A percentile compares a stretch with the other conserved stretches of the same genome.
Conservation (phyloP, 352 stramenopile species). For the Phytophthora pinifolia region DNA sequence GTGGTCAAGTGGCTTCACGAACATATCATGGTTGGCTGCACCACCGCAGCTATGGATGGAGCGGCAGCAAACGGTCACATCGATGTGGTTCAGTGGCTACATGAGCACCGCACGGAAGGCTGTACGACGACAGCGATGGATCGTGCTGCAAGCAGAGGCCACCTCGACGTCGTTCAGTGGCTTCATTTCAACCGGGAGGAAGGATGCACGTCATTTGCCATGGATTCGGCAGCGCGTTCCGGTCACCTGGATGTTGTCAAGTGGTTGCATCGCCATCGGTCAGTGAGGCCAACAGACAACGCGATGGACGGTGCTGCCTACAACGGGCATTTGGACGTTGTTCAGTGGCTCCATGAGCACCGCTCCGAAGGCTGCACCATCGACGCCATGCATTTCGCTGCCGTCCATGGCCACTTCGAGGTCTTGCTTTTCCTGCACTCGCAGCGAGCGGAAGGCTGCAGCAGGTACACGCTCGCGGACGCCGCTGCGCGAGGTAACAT, state of each 20-base stretch:
- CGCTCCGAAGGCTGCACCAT: constrained; percentile 27
- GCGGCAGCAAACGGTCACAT: constrained; percentile 26
- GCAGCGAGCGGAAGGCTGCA: constrained; percentile 32
- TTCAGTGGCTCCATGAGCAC: constrained; percentile 25
- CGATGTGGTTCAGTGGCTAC: constrained; percentile 26
- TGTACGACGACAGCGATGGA: constrained; percentile 36
- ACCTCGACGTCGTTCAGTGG: constrained; percentile 39
- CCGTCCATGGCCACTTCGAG: constrained; percentile 33
- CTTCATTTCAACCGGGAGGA: constrained; percentile 27
- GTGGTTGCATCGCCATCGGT: constrained; percentile 19
- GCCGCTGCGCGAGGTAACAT: constrained; percentile 16
- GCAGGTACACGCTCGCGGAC: constrained; percentile 14
- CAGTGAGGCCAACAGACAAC: constrained; percentile 17
- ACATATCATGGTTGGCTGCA: constrained; percentile 18
- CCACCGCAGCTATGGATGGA: constrained; percentile 21
- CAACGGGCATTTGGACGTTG: constrained; percentile 12
- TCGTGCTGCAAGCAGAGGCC: constrained; percentile 30
- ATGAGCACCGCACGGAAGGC: constrained; percentile 17
- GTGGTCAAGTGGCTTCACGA: constrained; percentile 38
- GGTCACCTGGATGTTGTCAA: constrained; percentile 21
- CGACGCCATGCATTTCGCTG: constrained; percentile 36
- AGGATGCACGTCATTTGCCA: constrained; percentile 25
- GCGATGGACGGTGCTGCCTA: constrained; percentile 24
- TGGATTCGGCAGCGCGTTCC: constrained; percentile 18
- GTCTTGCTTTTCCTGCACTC: constrained; percentile 35